Base-by-base conservation (phyloP, 2,329 filamentous ascomycete genomes). In the Sordariomycetes sp. region DNA sequence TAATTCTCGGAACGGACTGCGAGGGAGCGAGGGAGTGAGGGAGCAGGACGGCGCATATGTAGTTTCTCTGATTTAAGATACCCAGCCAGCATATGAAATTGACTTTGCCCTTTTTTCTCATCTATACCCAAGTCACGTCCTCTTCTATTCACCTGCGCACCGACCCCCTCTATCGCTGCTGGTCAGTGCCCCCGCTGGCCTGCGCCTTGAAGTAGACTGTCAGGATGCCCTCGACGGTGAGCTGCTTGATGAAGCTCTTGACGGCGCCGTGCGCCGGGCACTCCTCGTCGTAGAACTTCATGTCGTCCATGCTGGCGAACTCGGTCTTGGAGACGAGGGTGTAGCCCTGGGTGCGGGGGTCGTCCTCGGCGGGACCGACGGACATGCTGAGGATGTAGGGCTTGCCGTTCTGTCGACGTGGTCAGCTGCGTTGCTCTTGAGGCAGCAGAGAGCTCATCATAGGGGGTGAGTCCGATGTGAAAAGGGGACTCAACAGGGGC, bases 241-340 rank as follows among this genome's bases (percentile, higher is more conserved):
- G 40, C 14, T 37, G 44, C 41, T 47, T 47, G 11, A 54, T 58
- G 3, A 45, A 42, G 21, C 45, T 47, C 53, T 64, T 68, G 38
- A 70, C 55, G 17, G 41, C 50, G 37, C 47, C 44, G 42, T 70
- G 66, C 3, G 62, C 63, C n/a, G 46, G 38, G 44, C 65, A 69
- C 35, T 51, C 63, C 8, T 63, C 61, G 51, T 85, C 80, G 52
- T 83, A 86, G 58, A 72, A 86, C 44, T 72, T 64, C 72, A 85
- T 76, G 51, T 85, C 81, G 10, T 78, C 78, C 35, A 75, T 47
- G 39, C 59, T 77, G 30, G 69, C 67, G 49, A 86, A 86, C 30
- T 72, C 70, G 26, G 70, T 76, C 51, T 76, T 71, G 32, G 71
- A 72, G 12, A 74, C 66, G 34, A 85, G 47, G 7, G 76, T 84